Conservation (phyloP, 2,329 filamentous ascomycete species). For the Colletotrichum trifolii region DNA sequence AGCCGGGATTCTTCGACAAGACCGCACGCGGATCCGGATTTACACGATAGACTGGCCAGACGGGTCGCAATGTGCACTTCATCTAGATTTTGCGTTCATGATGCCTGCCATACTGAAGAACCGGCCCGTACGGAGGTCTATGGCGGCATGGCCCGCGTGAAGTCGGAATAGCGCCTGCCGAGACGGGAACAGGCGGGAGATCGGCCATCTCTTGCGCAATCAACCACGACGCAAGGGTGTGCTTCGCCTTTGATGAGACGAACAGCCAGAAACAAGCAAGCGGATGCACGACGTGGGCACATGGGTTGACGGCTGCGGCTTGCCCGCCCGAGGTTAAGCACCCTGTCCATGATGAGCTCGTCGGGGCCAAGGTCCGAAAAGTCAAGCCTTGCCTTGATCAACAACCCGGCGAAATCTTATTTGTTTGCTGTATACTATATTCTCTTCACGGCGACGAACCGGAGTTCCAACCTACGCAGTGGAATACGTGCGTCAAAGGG, state of each 20-base stretch:
- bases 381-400: background rate
- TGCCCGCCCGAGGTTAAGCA: background rate
- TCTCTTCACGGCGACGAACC: background rate
- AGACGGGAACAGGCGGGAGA: conserved; percentile 20
- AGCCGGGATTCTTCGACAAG: too few relatives aligned
- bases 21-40: too few relatives aligned
- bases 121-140: too few relatives aligned
- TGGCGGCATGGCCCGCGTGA: background rate
- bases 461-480: background rate
- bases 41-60: too few relatives aligned
- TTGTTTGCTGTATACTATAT: background rate
- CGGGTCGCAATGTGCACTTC: too few relatives aligned
- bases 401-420: background rate
- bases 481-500: background rate
- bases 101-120: too few relatives aligned
- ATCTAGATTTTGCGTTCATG: too few relatives aligned
- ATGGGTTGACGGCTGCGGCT: conserved; percentile 2
- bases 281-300: conserved; percentile 16
- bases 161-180: conserved; percentile 6
- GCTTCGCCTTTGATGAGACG: background rate
- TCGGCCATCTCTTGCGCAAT: background rate
- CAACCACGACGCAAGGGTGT: background rate
- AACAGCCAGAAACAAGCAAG: conserved; percentile 1
- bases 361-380: background rate
- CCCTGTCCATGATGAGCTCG: background rate